Base-by-base conservation (phyloP, 768 basidiomycete genomes). In the Tricholoma bakamatsutake region DNA sequence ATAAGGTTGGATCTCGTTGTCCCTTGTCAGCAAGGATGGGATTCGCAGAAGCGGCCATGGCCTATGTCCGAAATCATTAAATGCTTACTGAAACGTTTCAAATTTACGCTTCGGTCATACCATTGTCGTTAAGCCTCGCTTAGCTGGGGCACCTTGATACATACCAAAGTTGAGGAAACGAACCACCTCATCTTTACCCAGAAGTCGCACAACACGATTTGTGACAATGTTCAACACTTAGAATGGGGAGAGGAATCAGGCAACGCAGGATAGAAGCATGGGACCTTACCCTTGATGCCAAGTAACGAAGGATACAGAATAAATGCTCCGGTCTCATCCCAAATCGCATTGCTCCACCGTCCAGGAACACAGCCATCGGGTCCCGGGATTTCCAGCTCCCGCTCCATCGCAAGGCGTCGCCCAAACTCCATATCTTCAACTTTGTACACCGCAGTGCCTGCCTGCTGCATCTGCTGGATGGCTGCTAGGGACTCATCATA, bases 351-450 rank as follows among this genome's bases (percentile, higher is more conserved):
- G 27, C 84, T 90, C 78, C 89, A 93, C 63, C 84, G 81, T 21
- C 85, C 90, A 52, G 84, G 87, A 55, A 81, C 75, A 52, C 74
- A 77, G 28, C 86, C 87, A 65, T 90, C 89, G 3, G 84, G 83
- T 11, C 85, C 87, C 35, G 87, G 84, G 54, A 88, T 73, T 72
- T 98, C 94, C 42, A 99, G 71, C 65, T 98, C 97, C 58, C 90
- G 79, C 69, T 99, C 97, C 30, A 87, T 77, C 3, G 96, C 96
- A 59, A 98, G 75, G n/a, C 96, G 80, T 55, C 96, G 78, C n/a
- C 96, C 94, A 65, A 99, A 98, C 69, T 99, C 97, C 97, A 99
- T 99, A 71, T 98, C 94, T 53, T 99, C 97, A 15, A 98, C 84
- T 63, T 84, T 88, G 71, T 88, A 91, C 17, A 92, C 81, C 0